A percentile compares a stretch with the other conserved stretches of the same genome.
phyloP scores from a whole-genome alignment of 768 basidiomycete genomes.

The Boletellus emodensis region DNA sequence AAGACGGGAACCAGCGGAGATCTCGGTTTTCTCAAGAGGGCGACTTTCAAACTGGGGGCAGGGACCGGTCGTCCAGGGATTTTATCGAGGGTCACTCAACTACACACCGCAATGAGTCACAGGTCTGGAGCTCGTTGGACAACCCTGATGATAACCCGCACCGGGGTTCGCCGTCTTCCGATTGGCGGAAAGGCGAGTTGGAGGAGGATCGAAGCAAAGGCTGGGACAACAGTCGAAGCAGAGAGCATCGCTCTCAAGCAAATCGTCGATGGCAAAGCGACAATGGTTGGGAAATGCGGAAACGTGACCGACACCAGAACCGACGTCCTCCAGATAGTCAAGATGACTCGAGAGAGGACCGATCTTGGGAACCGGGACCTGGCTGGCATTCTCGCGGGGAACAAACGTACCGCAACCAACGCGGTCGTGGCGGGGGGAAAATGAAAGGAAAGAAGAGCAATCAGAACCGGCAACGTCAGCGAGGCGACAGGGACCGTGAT shows the following conservation, averaged over 20 bases:
- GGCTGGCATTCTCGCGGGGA: slow-evolving; percentile 54
- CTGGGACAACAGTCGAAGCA: slow-evolving; percentile 34
- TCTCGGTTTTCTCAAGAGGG: slow-evolving; percentile 37
- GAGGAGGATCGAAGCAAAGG: slow-evolving; percentile 38
- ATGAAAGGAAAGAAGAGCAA: slow-evolving; percentile 36
- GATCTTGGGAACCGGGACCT: slow-evolving; percentile 71
- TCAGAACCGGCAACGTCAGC: slow-evolving; percentile 32
- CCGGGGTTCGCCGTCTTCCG: slow-evolving; percentile 43
- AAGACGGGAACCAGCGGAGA: slow-evolving; percentile 46
- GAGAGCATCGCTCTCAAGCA: slow-evolving; percentile 32
- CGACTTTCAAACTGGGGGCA: slow-evolving; percentile 37
- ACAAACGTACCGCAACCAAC: slow-evolving; percentile 36
- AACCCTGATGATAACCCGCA: slow-evolving; percentile 40
- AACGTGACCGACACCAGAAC: slow-evolving; percentile 42
- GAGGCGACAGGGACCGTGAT: slow-evolving; percentile 26
- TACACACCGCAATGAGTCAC: slow-evolving; percentile 45
- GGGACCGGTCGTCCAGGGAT: slow-evolving; percentile 46
- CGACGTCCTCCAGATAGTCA: slow-evolving; percentile 30
- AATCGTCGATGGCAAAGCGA: slow-evolving; percentile 34
- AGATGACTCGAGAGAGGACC: slow-evolving; percentile 41
- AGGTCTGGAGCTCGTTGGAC: slow-evolving; percentile 39
- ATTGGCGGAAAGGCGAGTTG: slow-evolving; percentile 37
- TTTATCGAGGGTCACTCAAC: slow-evolving; percentile 44
- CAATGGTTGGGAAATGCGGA: slow-evolving; percentile 52
- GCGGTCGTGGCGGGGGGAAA: slow-evolving; percentile 37